These are phyloP conservation scores for Osmozyma mogii DNA, from an alignment of 805 yeast genomes.

Conservation along the genomic window DNA sequence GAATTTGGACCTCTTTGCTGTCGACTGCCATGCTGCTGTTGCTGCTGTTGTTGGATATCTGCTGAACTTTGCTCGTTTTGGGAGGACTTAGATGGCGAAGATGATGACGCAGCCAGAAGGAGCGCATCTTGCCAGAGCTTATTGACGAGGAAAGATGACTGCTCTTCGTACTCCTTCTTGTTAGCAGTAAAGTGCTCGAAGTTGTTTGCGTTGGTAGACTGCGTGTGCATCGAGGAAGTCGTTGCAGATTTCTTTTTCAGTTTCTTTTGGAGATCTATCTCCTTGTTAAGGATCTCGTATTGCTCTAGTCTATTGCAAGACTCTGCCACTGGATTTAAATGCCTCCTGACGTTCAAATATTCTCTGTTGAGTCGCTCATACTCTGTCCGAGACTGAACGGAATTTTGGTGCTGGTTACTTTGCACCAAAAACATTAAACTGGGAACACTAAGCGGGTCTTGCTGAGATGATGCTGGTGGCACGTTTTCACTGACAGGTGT, in stretches of 20 bases:
- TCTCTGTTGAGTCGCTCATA: conserved; percentile 73
- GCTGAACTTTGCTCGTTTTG: conserved; percentile 7
- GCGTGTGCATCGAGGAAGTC: conserved; percentile 1
- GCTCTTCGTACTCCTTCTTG: conserved; percentile 25
- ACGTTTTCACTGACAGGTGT: neutral
- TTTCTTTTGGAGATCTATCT: conserved; percentile 19
- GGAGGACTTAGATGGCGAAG: conserved; percentile 5
- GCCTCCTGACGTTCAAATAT: conserved; percentile 59
- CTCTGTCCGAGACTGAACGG: conserved; percentile 62
- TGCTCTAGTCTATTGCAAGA: conserved; percentile 46
- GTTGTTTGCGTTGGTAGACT: conserved; percentile 16
- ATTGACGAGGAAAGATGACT: conserved; percentile 17
- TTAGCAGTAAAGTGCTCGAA: conserved; percentile 28
- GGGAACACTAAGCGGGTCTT: neutral
- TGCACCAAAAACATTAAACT: neutral
- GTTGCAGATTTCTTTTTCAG: conserved; percentile 5
- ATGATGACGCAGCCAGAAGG: conserved; percentile 11
- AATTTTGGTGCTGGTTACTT: conserved; percentile 31
- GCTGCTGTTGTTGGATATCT: conserved; percentile 4
- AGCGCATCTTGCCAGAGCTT: conserved; percentile 36
- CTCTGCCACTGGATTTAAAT: conserved; percentile 61
- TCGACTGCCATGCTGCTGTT: conserved; percentile 6
- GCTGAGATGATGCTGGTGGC: neutral
- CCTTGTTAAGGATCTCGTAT: conserved; percentile 10
- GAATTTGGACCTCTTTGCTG: conserved; percentile 1